Conservation (phyloP, 192 early-diverging fungal species). For the Coemansia sp. region DNA sequence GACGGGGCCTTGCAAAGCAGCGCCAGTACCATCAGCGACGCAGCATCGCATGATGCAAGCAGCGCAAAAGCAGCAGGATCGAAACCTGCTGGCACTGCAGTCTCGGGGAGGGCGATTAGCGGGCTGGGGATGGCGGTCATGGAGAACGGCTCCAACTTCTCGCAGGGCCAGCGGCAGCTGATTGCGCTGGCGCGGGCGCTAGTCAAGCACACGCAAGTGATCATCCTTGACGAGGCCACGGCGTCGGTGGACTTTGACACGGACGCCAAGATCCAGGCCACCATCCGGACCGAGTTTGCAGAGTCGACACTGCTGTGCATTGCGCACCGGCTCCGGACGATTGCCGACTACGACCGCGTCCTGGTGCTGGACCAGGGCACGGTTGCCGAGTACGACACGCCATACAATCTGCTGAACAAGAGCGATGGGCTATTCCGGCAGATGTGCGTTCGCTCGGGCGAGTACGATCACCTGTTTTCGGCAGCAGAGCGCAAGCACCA, state of each 20-base stretch:
- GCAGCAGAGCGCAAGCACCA: constrained; percentile 55
- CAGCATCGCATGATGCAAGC: background rate
- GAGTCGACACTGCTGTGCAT: constrained; percentile 63
- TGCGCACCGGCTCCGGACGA: constrained; percentile 70
- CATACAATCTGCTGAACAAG: constrained; percentile 52
- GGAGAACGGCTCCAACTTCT: constrained; percentile 71
- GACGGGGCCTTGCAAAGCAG: background rate
- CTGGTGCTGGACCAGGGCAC: constrained; percentile 72
- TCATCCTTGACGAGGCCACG: constrained; percentile 72
- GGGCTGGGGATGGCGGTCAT: constrained; percentile 32
- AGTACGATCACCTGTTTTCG: constrained; percentile 63
- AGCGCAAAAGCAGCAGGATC: background rate
- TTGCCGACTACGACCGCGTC: constrained; percentile 70
- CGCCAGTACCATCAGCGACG: constrained; percentile 9
- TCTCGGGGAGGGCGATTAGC: constrained; percentile 30
- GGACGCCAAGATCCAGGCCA: constrained; percentile 68
- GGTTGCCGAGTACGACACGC: constrained; percentile 64
- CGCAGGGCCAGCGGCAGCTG: constrained; percentile 79
- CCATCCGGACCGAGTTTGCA: constrained; percentile 58
- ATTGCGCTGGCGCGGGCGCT: constrained; percentile 78
- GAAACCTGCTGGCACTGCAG: background rate
- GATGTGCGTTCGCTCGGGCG: constrained; percentile 81
- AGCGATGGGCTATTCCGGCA: constrained; percentile 49
- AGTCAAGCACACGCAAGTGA: constrained; percentile 61
- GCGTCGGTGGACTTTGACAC: constrained; percentile 77